These are phyloP conservation scores for Solanum clarkiae DNA, from an alignment of 257 asterid species.

Conservation along the genomic window DNA sequence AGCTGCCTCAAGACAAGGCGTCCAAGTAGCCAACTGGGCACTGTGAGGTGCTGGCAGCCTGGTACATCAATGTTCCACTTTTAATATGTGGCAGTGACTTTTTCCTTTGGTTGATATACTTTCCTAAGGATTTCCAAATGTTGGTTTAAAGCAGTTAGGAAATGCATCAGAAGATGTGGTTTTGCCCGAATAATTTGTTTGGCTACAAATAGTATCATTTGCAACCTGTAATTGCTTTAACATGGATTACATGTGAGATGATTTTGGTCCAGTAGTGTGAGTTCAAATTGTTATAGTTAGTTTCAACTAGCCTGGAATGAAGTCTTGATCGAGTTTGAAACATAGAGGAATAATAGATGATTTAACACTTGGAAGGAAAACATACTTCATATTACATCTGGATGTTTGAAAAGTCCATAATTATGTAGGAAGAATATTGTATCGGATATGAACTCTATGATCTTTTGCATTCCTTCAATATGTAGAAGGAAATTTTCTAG, in stretches of 20 bases:
- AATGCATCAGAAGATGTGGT: neutral
- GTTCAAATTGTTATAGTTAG: neutral
- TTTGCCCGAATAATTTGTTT: neutral
- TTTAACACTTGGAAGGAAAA: neutral
- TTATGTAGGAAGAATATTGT: neutral
- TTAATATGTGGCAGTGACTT: neutral
- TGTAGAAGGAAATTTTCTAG: neutral
- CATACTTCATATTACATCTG: neutral
- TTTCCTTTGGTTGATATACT: neutral
- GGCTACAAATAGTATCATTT: neutral
- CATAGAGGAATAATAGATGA: neutral
- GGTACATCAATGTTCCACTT: neutral
- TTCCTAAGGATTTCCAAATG: neutral
- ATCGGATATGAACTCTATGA: neutral
- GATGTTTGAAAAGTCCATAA: neutral
- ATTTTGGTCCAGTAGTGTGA: neutral
- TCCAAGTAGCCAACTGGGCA: neutral
- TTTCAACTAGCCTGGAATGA: neutral
- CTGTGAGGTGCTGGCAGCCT: neutral
- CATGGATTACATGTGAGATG: neutral
- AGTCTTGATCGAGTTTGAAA: neutral
- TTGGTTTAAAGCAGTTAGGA: neutral
- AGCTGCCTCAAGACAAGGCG: neutral
- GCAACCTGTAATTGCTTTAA: neutral
- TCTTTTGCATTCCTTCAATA: neutral